A percentile compares a stretch with the other conserved stretches of the same genome.
Conservation (phyloP, 2,329 filamentous ascomycete genomes). For the Dothideomycetes sp. region DNA sequence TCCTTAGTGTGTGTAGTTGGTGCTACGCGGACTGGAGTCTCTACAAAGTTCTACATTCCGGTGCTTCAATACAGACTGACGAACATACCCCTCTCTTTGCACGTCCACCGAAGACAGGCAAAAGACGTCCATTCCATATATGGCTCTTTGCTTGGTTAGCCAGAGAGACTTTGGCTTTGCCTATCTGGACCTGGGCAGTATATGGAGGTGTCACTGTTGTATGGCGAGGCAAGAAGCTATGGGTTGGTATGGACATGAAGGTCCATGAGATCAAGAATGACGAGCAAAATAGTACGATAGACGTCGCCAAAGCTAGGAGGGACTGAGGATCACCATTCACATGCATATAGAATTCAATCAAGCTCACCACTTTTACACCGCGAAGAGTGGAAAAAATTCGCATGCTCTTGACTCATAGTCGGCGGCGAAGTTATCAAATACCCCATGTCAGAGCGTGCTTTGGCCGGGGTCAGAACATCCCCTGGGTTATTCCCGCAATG, state of each 20-base stretch:
- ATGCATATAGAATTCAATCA: no score
- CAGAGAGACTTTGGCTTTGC: slow-evolving; percentile 71
- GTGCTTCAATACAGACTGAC: slow-evolving; percentile 60
- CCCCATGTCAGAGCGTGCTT: slow-evolving; percentile 13
- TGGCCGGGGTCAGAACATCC: no score
- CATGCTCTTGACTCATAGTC: slow-evolving; percentile 9
- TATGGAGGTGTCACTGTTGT: slow-evolving; percentile 77
- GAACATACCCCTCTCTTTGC: slow-evolving; percentile 68
- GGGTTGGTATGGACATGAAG: slow-evolving; percentile 74
- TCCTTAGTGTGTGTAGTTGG: slow-evolving; percentile 59
- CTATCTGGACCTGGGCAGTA: slow-evolving; percentile 85
- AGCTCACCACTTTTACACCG: no score
- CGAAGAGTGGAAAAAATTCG: slow-evolving; percentile 5
- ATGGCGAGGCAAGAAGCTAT: slow-evolving; percentile 79
- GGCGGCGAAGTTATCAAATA: slow-evolving; percentile 10
- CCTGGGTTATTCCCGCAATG: no score
- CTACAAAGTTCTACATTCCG: slow-evolving; percentile 66
- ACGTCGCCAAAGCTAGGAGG: slow-evolving; percentile 5
- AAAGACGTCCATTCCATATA: slow-evolving; percentile 50
- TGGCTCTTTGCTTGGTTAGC: slow-evolving; percentile 82
- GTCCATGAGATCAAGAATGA: slow-evolving; percentile 45
- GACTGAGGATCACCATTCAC: no score
- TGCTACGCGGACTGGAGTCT: slow-evolving; percentile 64
- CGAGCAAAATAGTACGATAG: background rate
- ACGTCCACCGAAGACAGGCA: slow-evolving; percentile 36